A percentile compares a stretch with the other conserved stretches of the same genome.
phyloP scores from a whole-genome alignment of 805 yeast species.

The Hanseniaspora vineae region DNA sequence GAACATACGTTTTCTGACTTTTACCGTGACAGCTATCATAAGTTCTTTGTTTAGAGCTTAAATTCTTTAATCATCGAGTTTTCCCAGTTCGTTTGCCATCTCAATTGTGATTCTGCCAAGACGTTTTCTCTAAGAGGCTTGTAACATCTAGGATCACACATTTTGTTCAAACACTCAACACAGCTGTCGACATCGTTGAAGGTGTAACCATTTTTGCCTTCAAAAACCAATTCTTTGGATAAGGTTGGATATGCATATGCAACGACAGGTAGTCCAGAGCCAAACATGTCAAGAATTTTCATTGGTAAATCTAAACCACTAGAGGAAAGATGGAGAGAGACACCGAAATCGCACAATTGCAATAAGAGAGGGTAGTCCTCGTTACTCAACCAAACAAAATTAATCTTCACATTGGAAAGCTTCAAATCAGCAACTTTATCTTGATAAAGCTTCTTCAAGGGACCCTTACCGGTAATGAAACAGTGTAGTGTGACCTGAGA shows the following conservation, averaged over 20 bases:
- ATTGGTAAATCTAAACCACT: conserved; percentile 93
- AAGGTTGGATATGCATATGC: conserved; percentile 68
- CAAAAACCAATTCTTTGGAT: conserved; percentile 52
- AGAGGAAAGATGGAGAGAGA: conserved; percentile 82
- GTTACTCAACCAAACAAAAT: conserved; percentile 61
- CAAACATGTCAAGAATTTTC: conserved; percentile 94
- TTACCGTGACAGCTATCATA: conserved; percentile 32
- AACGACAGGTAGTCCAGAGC: conserved; percentile 87
- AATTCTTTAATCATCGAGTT: conserved; percentile 14
- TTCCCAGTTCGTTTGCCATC: conserved; percentile 77
- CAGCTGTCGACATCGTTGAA: background rate
- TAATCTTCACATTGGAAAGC: conserved; percentile 39
- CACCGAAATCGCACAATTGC: conserved; percentile 71
- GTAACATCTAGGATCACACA: background rate
- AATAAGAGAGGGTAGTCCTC: conserved; percentile 72
- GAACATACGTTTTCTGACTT: conserved; percentile 34
- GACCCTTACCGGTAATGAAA: conserved; percentile 97
- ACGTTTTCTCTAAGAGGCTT: conserved; percentile 28
- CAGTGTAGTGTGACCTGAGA: conserved; percentile 32
- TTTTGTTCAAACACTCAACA: background rate
- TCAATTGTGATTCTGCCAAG: conserved; percentile 42
- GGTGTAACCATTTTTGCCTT: conserved; percentile 53
- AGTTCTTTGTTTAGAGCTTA: conserved; percentile 33
- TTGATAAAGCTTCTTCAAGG: conserved; percentile 45
- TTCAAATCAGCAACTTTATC: conserved; percentile 31